Evolutionary conservation across 108 stramenopile species (phyloP).

Genomic region (Skeletonema menzelii): DNA sequence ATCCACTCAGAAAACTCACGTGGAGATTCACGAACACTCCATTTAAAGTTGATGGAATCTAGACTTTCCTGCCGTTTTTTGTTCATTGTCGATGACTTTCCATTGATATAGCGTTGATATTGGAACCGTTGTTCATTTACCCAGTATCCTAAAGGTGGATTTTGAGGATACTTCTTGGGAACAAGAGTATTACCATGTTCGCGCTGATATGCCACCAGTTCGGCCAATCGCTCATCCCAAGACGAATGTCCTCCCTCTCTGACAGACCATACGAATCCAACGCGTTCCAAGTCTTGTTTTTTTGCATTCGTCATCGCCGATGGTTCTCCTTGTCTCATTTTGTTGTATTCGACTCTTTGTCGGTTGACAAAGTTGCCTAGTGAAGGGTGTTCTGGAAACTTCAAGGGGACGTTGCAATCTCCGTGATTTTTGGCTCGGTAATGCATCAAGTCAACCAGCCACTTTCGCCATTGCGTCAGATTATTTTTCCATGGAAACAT

Average conservation of each 20-base stretch:
- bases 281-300: conserved; percentile 20
- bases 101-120: conserved; percentile 17
- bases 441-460: conserved; percentile 28
- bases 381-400: conserved; percentile 25
- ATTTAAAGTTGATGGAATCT: conserved; percentile 18
- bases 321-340: conserved; percentile 16
- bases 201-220: conserved; percentile 30
- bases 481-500: conserved; percentile 26
- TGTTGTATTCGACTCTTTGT: conserved; percentile 40
- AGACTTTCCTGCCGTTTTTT: conserved; percentile 25
- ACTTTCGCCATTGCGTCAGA: conserved; percentile 11
- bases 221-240: conserved; percentile 47
- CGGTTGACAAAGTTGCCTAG: conserved; percentile 37
- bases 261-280: conserved; percentile 32
- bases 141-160: conserved; percentile 48
- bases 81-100: conserved; percentile 38
- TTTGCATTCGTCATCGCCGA: conserved; percentile 34
- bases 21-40: neutral
- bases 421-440: conserved; percentile 26
- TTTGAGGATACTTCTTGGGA: conserved; percentile 33
- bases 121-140: conserved; percentile 50
- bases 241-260: conserved; percentile 30
- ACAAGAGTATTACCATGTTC: conserved; percentile 49
- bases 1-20: conserved; percentile 22
- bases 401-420: conserved; percentile 27